These are phyloP conservation scores for Leptosphaerulina australis DNA, from an alignment of 2,329 filamentous ascomycete species.

Conservation along the genomic window DNA sequence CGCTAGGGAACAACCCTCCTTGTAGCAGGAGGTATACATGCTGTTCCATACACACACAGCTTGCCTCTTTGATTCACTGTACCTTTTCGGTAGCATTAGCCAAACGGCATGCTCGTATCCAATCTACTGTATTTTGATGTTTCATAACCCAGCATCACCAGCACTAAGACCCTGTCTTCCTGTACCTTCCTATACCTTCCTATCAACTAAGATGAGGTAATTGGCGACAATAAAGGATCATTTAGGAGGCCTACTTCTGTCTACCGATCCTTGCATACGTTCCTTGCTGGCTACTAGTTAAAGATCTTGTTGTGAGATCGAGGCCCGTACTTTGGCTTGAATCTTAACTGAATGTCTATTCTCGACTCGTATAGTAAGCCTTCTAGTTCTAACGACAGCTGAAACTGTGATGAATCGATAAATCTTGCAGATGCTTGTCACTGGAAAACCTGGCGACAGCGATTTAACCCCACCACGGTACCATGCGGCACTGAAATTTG, in stretches of 20 bases:
- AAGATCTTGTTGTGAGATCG: constrained; percentile 11
- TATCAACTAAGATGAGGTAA: too few species aligned
- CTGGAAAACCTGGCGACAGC: background rate
- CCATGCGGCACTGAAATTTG: constrained; percentile 3
- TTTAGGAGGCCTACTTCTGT: constrained; percentile 20
- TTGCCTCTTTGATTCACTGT: too few species aligned
- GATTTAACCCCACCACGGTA: constrained; percentile 3
- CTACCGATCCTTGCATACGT: constrained; percentile 22
- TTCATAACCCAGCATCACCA: too few species aligned
- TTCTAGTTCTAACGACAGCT: background rate
- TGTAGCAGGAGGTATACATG: too few species aligned
- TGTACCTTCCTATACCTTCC: too few species aligned
- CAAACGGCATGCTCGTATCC: too few species aligned
- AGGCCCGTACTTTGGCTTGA: constrained; percentile 1
- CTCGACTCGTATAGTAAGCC: constrained; percentile 2
- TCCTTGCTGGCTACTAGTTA: background rate
- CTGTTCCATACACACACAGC: too few species aligned
- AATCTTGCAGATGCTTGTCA: background rate
- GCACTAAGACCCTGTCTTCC: too few species aligned
- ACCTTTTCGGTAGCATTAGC: too few species aligned
- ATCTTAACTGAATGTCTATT: constrained; percentile 5
- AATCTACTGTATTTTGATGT: too few species aligned
- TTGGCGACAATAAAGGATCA: too few species aligned
- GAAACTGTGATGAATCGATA: background rate
- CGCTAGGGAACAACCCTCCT: too few species aligned